Base-by-base conservation (phyloP, 2,329 filamentous ascomycete species). In the Penicillium sp. region DNA sequence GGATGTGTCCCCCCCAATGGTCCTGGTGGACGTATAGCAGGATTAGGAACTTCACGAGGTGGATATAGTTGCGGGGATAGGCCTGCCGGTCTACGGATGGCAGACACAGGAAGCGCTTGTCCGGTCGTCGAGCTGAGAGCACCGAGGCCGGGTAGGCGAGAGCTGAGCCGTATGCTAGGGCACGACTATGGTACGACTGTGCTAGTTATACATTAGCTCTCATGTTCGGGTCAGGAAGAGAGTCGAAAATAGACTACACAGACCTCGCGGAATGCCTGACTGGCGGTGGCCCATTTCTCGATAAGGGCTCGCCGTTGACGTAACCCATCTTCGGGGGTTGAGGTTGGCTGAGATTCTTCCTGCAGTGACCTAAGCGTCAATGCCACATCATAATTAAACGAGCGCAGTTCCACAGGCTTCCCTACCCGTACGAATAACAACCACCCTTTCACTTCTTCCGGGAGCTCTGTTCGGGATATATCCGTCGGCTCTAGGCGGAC, bases 231-330 rank as follows among this genome's bases (percentile, higher is more conserved):
- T n/a, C 14, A 11, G 13, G 41, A 46, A 24, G 10, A 27, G 14
- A 46, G 41, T 46, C 31, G 19, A 44, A 46, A 27, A 10, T 46
- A 46, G 53, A 35, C 22, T 50, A 37, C 50, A 55, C 53, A 35
- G 33, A 55, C 53, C 53, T 55, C 53, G 36, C 53, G 53, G 53
- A 55, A 55, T 31, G 50, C 53, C 36, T 55, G 43, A 31, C 43
- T 41, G 43, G 44, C 43, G 19, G 53, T 55, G 27, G 44, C 53
- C 53, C 35, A 55, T 55, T 39, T 55, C 53, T 55, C 53, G 24
- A 55, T 33, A 10, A 55, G 44, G 44, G 53, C 44, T 31, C 44
- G 53, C 44, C 53, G 44, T 36, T 55, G 43, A 19, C 53, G 53
- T n/a, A 55, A 43, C 53, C 41, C 43, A 24, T 50, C 43, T 50